Conservation (phyloP, 2,329 filamentous ascomycete species). For the Fusarium hainanense region DNA sequence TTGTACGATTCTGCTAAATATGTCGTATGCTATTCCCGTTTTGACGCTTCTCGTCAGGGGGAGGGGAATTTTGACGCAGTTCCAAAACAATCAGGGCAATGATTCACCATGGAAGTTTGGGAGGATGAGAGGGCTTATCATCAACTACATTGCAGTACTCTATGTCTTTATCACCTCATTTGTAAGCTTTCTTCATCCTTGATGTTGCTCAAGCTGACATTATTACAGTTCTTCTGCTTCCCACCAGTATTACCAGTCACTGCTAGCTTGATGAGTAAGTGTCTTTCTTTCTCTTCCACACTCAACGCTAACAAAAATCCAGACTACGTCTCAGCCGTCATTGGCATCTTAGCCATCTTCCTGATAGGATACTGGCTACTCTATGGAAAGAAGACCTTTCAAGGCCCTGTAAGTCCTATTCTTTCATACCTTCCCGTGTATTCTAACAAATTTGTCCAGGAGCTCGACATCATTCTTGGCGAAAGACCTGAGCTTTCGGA, state of each 20-base stretch:
- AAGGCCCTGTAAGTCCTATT: conserved; percentile 29
- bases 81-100: background rate
- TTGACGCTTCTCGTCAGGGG: conserved; percentile 27
- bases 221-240: conserved; percentile 37
- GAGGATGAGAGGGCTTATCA: conserved; percentile 1
- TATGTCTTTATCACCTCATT: conserved; percentile 37
- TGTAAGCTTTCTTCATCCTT: background rate
- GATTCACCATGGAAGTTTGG: conserved; percentile 33
- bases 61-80: background rate
- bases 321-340: conserved; percentile 54
- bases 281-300: accelerated
- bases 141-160: conserved; percentile 31
- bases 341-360: conserved; percentile 49
- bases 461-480: conserved; percentile 28
- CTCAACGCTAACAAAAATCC: background rate
- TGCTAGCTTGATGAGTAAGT: conserved; percentile 35
- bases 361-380: conserved; percentile 24
- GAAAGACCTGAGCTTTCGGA: conserved; percentile 16
- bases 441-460: background rate
- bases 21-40: conserved; percentile 35
- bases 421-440: no score
- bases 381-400: conserved; percentile 32
- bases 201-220: background rate
- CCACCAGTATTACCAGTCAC: conserved; percentile 28
- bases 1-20: conserved; percentile 38